These are phyloP conservation scores for Cercophora newfieldiana DNA, from an alignment of 495 filamentous ascomycete genomes.

Conservation along the genomic window DNA sequence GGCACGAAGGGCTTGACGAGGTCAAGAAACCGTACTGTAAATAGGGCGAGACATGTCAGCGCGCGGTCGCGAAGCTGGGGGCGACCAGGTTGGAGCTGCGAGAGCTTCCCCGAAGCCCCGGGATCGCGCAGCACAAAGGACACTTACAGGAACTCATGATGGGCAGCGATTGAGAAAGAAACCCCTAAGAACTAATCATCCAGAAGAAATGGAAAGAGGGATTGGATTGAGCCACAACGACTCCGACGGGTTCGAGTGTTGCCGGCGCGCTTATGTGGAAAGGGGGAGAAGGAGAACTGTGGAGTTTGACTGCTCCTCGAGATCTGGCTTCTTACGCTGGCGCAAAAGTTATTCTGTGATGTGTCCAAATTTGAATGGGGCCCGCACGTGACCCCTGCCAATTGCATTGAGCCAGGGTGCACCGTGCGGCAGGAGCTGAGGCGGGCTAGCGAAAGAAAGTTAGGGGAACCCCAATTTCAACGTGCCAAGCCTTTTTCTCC, in stretches of 20 bases:
- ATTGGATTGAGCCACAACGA: conserved; percentile 41
- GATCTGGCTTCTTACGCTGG: conserved; percentile 47
- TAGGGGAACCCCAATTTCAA: conserved; percentile 9
- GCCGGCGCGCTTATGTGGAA: conserved; percentile 40
- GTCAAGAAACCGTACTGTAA: conserved; percentile 95
- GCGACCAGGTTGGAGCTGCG: conserved; percentile 23
- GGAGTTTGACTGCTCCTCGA: conserved; percentile 39
- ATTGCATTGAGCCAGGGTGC: neutral
- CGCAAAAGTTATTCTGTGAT: conserved; percentile 47
- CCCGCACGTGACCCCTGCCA: conserved; percentile 35
- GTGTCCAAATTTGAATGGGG: conserved; percentile 54
- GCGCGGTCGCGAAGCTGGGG: conserved; percentile 22
- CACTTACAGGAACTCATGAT: conserved; percentile 60
- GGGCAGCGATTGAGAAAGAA: conserved; percentile 44
- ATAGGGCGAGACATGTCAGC: conserved; percentile 33
- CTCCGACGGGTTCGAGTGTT: conserved; percentile 36
- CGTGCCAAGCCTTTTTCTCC: conserved; percentile 16
- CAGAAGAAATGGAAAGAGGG: conserved; percentile 41
- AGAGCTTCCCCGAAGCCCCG: conserved; percentile 39
- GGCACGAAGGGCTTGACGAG: conserved; percentile 99
- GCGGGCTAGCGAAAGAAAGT: neutral
- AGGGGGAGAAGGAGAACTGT: conserved; percentile 38
- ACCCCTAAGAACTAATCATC: conserved; percentile 45
- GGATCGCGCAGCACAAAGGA: conserved; percentile 39
- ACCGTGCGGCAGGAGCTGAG: neutral